These are phyloP conservation scores for Torulaspora pretoriensis DNA, from an alignment of 1,139 yeast genomes.

Conservation along the genomic window DNA sequence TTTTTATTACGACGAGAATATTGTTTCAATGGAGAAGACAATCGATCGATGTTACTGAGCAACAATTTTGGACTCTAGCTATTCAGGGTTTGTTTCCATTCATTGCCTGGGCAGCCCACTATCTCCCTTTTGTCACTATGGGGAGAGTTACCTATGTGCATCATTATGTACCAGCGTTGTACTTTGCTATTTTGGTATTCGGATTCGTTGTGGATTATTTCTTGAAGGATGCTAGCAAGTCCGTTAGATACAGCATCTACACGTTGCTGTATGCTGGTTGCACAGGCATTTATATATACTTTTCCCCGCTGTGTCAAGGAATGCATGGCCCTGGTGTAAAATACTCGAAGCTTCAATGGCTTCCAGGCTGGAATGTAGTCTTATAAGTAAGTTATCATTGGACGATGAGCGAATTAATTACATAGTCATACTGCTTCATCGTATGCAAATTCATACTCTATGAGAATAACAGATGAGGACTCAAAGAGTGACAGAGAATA, in stretches of 20 bases:
- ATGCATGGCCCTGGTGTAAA: slow-evolving; percentile 47
- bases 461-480: neutral
- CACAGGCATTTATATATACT: slow-evolving; percentile 44
- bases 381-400: slow-evolving; percentile 4
- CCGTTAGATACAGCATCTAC: slow-evolving; percentile 36
- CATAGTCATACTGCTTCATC: neutral
- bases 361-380: slow-evolving; percentile 44
- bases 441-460: slow-evolving; percentile 4
- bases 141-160: slow-evolving; percentile 81
- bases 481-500: slow-evolving; percentile 41
- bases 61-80: slow-evolving; percentile 36
- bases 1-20: slow-evolving; percentile 40
- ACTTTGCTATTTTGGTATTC: slow-evolving; percentile 65
- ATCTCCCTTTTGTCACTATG: slow-evolving; percentile 69
- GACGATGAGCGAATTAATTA: neutral
- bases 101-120: slow-evolving; percentile 69
- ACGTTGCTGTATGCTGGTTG: slow-evolving; percentile 39
- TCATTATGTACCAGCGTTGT: slow-evolving; percentile 77
- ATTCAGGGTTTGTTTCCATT: slow-evolving; percentile 62
- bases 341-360: slow-evolving; percentile 46
- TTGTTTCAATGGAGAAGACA: slow-evolving; percentile 65
- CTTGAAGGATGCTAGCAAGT: slow-evolving; percentile 22
- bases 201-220: slow-evolving; percentile 54
- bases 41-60: slow-evolving; percentile 28
- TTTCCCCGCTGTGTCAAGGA: slow-evolving; percentile 52